Evolutionary conservation across 305 asterid species (phyloP).

Genomic region (Fraxinus latifolia): DNA sequence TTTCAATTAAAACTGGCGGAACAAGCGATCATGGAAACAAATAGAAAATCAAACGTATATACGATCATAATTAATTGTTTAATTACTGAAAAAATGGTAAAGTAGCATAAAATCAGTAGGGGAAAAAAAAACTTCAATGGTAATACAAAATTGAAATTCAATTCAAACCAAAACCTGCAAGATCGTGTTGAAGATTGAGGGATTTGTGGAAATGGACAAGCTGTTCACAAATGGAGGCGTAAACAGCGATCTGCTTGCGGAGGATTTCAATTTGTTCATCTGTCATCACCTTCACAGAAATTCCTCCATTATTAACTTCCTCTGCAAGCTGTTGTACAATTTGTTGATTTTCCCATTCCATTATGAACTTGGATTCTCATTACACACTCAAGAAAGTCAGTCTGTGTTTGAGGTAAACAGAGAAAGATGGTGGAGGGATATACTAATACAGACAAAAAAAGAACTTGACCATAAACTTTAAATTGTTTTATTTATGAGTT

Average conservation of each 20-base stretch:
- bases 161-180: conserved; percentile 23
- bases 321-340: conserved; percentile 37
- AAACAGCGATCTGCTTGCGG: conserved; percentile 86
- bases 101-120: conserved; percentile 39
- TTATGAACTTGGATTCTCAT: conserved; percentile 21
- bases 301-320: conserved; percentile 49
- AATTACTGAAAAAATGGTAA: conserved; percentile 37
- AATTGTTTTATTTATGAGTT: no score
- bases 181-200: background rate
- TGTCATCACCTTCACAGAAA: conserved; percentile 92
- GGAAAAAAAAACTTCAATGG: background rate
- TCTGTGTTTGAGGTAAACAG: background rate
- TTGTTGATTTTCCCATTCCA: conserved; percentile 74
- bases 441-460: background rate
- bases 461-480: background rate
- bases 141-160: background rate
- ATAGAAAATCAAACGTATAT: background rate
- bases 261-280: conserved; percentile 92
- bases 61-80: background rate
- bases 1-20: background rate
- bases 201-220: background rate
- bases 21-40: background rate
- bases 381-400: background rate
- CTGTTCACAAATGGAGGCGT: conserved; percentile 63
- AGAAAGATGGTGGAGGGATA: conserved; percentile 3